These are phyloP conservation scores for Phytopythium montanum DNA, from an alignment of 352 stramenopile species.

Conservation along the genomic window DNA sequence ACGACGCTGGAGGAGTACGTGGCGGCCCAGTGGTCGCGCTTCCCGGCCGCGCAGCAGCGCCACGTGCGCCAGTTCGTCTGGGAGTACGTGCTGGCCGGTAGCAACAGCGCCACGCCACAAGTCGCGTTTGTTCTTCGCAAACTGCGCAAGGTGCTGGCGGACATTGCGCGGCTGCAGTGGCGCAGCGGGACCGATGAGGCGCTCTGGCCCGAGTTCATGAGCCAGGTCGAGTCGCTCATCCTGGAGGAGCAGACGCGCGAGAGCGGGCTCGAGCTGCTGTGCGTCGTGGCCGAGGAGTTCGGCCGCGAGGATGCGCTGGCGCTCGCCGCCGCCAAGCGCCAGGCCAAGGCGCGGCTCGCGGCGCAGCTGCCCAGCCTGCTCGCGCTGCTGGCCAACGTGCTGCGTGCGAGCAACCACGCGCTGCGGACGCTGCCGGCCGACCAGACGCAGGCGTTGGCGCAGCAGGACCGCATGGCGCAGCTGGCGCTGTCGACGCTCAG, in stretches of 20 bases:
- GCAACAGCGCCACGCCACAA: constrained; percentile 13
- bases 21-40: constrained; percentile 46
- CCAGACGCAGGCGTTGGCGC: constrained; percentile 10
- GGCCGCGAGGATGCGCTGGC: constrained; percentile 59
- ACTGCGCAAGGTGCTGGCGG: constrained; percentile 64
- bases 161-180: constrained; percentile 69
- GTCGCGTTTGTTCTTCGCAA: constrained; percentile 63
- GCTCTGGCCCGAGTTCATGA: constrained; percentile 61
- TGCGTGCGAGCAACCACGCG: constrained; percentile 40
- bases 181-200: constrained; percentile 1
- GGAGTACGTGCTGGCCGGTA: constrained; percentile 39
- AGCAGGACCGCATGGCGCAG: constrained; percentile 47
- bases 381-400: constrained; percentile 38
- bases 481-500: constrained; percentile 53
- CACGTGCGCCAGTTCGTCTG: constrained; percentile 64
- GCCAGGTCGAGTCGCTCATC: constrained; percentile 54
- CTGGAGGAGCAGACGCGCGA: constrained; percentile 33
- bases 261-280: constrained; percentile 53
- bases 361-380: constrained; percentile 47
- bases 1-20: constrained; percentile 78
- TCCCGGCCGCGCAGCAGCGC: constrained; percentile 34
- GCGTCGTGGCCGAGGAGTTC: constrained; percentile 68
- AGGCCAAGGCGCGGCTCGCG: constrained; percentile 34
- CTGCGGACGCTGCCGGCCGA: constrained; percentile 22
- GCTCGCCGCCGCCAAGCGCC: constrained; percentile 41